Conservation (phyloP, 2,329 filamentous ascomycete genomes). For the Fusarium mexicanum region DNA sequence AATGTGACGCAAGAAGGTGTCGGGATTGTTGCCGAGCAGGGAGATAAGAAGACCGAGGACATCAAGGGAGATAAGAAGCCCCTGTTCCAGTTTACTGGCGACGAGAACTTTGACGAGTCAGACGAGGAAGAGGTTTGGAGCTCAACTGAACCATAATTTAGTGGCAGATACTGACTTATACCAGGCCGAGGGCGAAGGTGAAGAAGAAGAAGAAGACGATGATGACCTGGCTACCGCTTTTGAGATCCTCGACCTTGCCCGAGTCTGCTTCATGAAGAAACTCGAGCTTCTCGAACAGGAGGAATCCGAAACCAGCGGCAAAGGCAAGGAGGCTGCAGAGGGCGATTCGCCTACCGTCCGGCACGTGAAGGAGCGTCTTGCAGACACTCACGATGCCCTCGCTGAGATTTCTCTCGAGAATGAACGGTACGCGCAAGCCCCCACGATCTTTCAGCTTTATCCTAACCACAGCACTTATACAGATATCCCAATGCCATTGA, state of each 20-base stretch:
- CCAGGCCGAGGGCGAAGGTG: conserved; percentile 52
- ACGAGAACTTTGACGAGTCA: conserved; percentile 90
- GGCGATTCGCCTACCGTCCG: conserved; percentile 55
- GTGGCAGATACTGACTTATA: conserved; percentile 13
- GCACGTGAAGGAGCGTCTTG: conserved; percentile 84
- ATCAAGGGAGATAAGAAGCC: conserved; percentile 70
- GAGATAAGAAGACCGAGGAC: conserved; percentile 51
- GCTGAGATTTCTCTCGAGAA: conserved; percentile 98
- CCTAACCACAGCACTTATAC: conserved; percentile 14
- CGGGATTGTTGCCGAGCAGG: conserved; percentile 55
- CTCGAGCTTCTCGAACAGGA: conserved; percentile 54
- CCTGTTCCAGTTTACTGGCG: conserved; percentile 90
- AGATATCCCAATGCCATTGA: conserved; percentile 86
- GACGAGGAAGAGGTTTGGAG: conserved; percentile 71
- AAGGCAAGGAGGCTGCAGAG: conserved; percentile 55
- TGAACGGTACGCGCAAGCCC: conserved; percentile 67
- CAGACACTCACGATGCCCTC: conserved; percentile 92
- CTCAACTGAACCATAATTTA: background rate
- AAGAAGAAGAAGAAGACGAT: conserved; percentile 68
- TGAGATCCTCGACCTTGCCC: conserved; percentile 84
- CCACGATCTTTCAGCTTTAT: background rate
- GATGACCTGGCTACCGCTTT: conserved; percentile 84
- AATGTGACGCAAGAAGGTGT: conserved; percentile 59
- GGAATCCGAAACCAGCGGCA: conserved; percentile 49
- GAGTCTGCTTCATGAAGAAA: conserved; percentile 69